These are phyloP conservation scores for Mycena sanguinolenta DNA, from an alignment of 768 basidiomycete species.

Conservation along the genomic window DNA sequence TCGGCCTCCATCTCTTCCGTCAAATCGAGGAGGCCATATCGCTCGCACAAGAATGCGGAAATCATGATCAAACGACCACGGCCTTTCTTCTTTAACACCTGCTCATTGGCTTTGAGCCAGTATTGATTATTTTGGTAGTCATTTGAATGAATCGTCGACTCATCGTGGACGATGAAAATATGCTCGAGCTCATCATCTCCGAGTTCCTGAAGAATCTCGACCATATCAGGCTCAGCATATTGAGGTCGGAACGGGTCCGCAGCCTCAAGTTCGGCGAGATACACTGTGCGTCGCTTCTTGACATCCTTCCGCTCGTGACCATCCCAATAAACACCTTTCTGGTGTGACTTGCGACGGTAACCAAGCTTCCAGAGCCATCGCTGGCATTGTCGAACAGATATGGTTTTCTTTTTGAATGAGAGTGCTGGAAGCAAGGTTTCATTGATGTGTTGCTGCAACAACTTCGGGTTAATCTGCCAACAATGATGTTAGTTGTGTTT, in stretches of 20 bases:
- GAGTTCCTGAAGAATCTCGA: not conserved
- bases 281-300: constrained; percentile 2
- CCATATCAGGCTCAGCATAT: constrained; percentile 5
- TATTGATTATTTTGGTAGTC: constrained; percentile 10
- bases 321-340: constrained; percentile 9
- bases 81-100: constrained; percentile 4
- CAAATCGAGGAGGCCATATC: not conserved
- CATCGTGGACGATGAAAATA: not conserved
- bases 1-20: not conserved
- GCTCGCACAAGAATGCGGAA: constrained; percentile 5
- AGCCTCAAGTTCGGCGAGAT: constrained; percentile 5
- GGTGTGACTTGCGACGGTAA: constrained; percentile 1
- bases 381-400: not conserved
- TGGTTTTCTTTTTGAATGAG: not conserved
- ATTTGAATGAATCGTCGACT: not conserved
- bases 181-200: not conserved
- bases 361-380: constrained; percentile 3
- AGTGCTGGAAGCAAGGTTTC: not conserved
- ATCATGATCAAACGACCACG: constrained; percentile 2
- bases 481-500: not conserved
- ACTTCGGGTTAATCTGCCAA: not conserved
- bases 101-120: not conserved
- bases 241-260: not conserved
- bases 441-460: not conserved
- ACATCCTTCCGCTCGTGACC: constrained; percentile 11